Conservation (phyloP, 2,329 filamentous ascomycete genomes). For the Fusarium sp. region DNA sequence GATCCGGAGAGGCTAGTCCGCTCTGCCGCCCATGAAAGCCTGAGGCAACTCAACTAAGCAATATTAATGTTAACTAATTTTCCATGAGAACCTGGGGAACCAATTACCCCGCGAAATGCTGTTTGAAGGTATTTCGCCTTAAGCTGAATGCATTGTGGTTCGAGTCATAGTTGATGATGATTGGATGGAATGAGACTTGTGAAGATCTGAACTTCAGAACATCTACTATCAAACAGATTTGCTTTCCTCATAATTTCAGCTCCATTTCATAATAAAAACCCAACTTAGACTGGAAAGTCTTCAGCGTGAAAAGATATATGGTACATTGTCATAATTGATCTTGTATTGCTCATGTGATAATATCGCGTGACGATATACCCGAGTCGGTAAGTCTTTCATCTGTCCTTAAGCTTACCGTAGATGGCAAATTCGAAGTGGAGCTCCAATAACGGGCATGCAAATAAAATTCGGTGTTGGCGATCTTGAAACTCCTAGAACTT, state of each 20-base stretch:
- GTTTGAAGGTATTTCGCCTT: neutral
- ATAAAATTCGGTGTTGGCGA: neutral
- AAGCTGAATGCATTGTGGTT: neutral
- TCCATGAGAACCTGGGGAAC: neutral
- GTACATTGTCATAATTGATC: neutral
- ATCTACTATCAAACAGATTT: neutral
- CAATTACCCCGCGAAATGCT: slow-evolving; percentile 26
- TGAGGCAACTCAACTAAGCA: slow-evolving; percentile 4
- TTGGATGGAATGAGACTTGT: neutral
- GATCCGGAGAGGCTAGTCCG: slow-evolving; percentile 8
- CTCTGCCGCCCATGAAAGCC: neutral
- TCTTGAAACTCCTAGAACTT: slow-evolving; percentile 9
- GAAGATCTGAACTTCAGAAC: neutral
- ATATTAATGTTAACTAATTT: neutral
- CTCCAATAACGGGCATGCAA: neutral
- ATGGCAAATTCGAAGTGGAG: slow-evolving; percentile 11
- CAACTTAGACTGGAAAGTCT: too few species aligned
- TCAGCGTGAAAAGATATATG: neutral
- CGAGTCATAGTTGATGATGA: neutral
- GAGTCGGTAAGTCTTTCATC: neutral
- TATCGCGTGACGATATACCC: slow-evolving; percentile 17
- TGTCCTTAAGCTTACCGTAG: neutral
- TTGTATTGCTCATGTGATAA: slow-evolving; percentile 9
- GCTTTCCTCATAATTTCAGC: neutral
- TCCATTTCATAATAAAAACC: neutral